These are phyloP conservation scores for Fragaria iinumae DNA, from an alignment of 306 rosid genomes.

Conservation along the genomic window DNA sequence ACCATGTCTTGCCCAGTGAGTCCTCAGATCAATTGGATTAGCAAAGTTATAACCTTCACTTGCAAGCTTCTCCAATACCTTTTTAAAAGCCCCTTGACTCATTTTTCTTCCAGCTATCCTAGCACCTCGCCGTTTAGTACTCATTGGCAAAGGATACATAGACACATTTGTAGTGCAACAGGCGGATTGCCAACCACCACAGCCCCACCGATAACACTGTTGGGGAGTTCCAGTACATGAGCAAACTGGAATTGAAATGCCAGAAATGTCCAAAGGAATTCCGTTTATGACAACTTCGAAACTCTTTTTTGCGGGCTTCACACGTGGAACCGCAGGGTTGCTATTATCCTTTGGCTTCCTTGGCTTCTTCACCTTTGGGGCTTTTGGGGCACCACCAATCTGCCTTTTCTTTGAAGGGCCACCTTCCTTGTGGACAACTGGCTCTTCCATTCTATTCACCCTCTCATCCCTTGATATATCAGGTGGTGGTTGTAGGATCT, in stretches of 20 bases:
- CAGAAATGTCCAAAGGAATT: constrained; percentile 74
- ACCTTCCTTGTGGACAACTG: constrained; percentile 51
- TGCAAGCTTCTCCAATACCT: constrained; percentile 95
- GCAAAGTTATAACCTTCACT: constrained; percentile 90
- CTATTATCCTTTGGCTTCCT: constrained; percentile 68
- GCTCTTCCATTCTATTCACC: constrained; percentile 56
- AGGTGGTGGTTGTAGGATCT: constrained; percentile 52
- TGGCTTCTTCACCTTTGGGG: constrained; percentile 77
- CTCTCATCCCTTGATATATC: constrained; percentile 60
- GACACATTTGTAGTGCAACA: constrained; percentile 92
- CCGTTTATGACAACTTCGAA: constrained; percentile 83
- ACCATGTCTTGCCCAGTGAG: constrained; percentile 97
- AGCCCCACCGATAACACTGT: constrained; percentile 97
- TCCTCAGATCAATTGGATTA: constrained; percentile 86
- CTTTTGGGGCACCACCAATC: constrained; percentile 54
- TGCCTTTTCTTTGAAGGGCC: constrained; percentile 69
- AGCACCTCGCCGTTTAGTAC: constrained; percentile 94
- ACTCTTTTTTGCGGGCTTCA: constrained; percentile 70
- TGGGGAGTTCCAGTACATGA: constrained; percentile 89
- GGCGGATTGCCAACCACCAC: constrained; percentile 99
- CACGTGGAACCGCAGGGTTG: constrained; percentile 54
- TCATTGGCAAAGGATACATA: constrained; percentile 89
- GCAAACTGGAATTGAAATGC: constrained; percentile 88
- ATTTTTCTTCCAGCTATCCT: constrained; percentile 98
- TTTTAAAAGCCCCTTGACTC: constrained; percentile 99